Percentiles rank a stretch among this genome's conserved stretches.
Evolutionary conservation across 2,329 filamentous ascomycete species (phyloP).

Genomic region (Daldinia sp.): DNA sequence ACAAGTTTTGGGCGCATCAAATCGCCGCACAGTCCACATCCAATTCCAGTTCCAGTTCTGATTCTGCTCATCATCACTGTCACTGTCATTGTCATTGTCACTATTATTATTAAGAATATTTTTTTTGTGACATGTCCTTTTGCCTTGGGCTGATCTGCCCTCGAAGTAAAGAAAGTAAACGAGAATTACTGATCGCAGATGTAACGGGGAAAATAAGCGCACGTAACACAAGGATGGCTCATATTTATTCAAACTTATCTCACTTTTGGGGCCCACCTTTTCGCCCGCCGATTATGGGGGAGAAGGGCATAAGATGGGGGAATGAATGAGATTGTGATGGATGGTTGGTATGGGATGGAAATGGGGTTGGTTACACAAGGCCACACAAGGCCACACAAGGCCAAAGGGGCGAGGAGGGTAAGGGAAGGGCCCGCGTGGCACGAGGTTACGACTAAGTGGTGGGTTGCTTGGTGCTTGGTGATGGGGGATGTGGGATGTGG

Average conservation of each 20-base stretch:
- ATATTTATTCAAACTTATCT: neutral
- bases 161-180: neutral
- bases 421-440: constrained; percentile 2
- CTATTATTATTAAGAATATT: neutral
- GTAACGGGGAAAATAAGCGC: constrained; percentile 4
- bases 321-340: neutral
- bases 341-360: neutral
- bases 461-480: too few species aligned
- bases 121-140: neutral
- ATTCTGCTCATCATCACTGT: too few species aligned
- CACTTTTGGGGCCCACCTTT: too few species aligned
- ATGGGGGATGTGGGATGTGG: neutral
- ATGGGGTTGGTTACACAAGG: constrained; percentile 19
- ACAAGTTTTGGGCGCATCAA: constrained; percentile 15
- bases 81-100: too few species aligned
- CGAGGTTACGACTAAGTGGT: neutral
- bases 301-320: neutral
- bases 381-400: neutral
- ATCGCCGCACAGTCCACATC: constrained; percentile 14
- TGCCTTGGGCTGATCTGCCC: neutral
- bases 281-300: neutral
- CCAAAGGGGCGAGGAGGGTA: neutral
- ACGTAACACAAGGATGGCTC: neutral
- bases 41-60: neutral
- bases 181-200: constrained; percentile 2